Percentiles rank a stretch among this genome's conserved stretches.
These are phyloP conservation scores for Tetraselmis striata DNA, from an alignment of 139 green algal genomes.

Conservation along the genomic window DNA sequence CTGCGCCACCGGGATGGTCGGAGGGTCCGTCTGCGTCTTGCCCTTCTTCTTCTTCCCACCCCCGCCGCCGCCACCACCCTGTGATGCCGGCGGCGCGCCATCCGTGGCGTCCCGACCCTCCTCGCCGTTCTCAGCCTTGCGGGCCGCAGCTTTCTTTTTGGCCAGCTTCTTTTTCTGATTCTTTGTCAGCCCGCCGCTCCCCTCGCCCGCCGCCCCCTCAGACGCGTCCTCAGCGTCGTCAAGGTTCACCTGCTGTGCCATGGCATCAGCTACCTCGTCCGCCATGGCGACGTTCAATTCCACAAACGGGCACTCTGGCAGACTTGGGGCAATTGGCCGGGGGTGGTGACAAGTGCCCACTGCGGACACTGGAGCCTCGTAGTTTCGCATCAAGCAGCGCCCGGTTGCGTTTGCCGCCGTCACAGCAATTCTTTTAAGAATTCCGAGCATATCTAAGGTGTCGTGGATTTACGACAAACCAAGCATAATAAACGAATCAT, in stretches of 20 bases:
- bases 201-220: background rate
- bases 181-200: background rate
- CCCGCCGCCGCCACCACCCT: background rate
- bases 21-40: constrained; percentile 78
- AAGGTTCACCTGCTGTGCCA: constrained; percentile 6
- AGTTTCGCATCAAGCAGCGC: too few relatives aligned
- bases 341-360: too few relatives aligned
- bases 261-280: background rate
- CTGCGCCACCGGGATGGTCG: constrained; percentile 74
- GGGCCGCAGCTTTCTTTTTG: background rate
- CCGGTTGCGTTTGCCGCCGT: too few relatives aligned
- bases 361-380: too few relatives aligned
- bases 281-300: too few relatives aligned
- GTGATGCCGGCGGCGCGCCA: background rate
- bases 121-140: background rate
- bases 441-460: too few relatives aligned
- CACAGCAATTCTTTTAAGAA: too few relatives aligned
- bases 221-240: background rate
- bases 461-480: too few relatives aligned
- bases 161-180: constrained; percentile 15
- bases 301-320: too few relatives aligned
- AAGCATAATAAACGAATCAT: too few relatives aligned
- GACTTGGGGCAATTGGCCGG: too few relatives aligned
- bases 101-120: background rate
- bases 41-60: constrained; percentile 32